Evolutionary conservation across 345 rosid species (phyloP), one percentile per base, ranked within the genome.

Genomic region (Populus deltoides): DNA sequence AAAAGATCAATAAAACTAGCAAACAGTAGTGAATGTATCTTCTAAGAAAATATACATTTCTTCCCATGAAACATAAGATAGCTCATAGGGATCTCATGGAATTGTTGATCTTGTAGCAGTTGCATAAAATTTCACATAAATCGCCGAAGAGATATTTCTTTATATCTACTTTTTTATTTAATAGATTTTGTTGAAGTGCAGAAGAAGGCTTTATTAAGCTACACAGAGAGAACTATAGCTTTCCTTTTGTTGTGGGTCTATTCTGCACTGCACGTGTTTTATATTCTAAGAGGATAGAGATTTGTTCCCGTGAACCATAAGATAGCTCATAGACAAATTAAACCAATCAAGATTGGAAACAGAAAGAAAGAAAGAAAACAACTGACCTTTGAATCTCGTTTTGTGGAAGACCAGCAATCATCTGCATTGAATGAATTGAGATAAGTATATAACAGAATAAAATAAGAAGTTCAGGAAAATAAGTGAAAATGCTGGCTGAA

Each of bases 341-440:
- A 33, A 67, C 24, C 65, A 16, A 36, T 2, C 2, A 24, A 29
- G 25, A 43, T 72, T 7, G 24, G 3, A 65, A 55, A 72, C 36
- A 33, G 36, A 33, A 33, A 4, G 6, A 4, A 33, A 31, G 22
- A 17, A 12, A 9, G 22, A 73, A 16, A 11, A 3, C 69, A 76
- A 57, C 77, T 71, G 61, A 96, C 99, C 94, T 86, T 63, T 63
- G 83, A 84, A 86, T 96, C 87, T 72, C 98, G 87, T 36, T 20
- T 75, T 77, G 79, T 22, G 76, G 82, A 47, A 79, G 97, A 92
- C 99, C 99, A 96, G 86, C 99, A 96, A 83, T 96, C 99, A 90
- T 96, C 99, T 93, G 89, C 82, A 83, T 57, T 78, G 76, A 81
- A 81, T 27, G 13, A 78, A 79, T 77, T 38, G 27, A 49, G 65